Base-by-base conservation (phyloP, 495 filamentous ascomycete genomes). In the Apodospora peruviana region DNA sequence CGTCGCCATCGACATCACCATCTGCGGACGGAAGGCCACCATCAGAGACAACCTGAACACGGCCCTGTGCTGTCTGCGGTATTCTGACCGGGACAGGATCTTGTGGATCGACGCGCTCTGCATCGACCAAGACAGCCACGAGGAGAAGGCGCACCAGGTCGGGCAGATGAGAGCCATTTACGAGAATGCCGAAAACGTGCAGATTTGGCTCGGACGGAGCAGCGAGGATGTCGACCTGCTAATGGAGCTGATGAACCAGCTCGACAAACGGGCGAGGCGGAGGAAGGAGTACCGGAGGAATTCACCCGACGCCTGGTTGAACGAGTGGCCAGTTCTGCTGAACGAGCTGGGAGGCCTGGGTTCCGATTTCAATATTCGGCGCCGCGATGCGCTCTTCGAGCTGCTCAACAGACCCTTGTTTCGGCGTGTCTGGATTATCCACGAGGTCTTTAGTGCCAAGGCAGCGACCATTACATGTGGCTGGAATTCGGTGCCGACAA, bases 51-150 rank as follows among this genome's bases (percentile, higher is more conserved):
- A 50, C 19, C 46, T 57, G 9, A 3, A 43, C 24, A 5, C 5
- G 4, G 51, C 55, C 0, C 27, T 54, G 22, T 17, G 9, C 0
- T 32, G 18, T 17, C 19, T 57, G 10, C 34, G 46, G 17, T 14
- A 21, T 27, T 10, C 4, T 0, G 11, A 32, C 0, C 0, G n/a
- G 0, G 50, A 54, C 17, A 16, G 48, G 2, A 36, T 53, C 1
- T 36, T 68, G 20, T 57, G 55, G 55, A 40, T 54, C 8, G 55
- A 57, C 3, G 45, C 41, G 8, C 32, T 57, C 22, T 61, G 51
- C 9, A 58, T 58, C 17, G 43, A 61, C 37, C 58, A 60, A 24
- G 10, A 17, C 4, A 44, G 58, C 18, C 2, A 40, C 1, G 36
- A 29, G 35, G 58, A 61, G 37, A 43, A 41, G 0, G 43, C 27